phyloP scores from a whole-genome alignment of 371 early-diverging fungal species.

The Dinochytrium kinnereticum region DNA sequence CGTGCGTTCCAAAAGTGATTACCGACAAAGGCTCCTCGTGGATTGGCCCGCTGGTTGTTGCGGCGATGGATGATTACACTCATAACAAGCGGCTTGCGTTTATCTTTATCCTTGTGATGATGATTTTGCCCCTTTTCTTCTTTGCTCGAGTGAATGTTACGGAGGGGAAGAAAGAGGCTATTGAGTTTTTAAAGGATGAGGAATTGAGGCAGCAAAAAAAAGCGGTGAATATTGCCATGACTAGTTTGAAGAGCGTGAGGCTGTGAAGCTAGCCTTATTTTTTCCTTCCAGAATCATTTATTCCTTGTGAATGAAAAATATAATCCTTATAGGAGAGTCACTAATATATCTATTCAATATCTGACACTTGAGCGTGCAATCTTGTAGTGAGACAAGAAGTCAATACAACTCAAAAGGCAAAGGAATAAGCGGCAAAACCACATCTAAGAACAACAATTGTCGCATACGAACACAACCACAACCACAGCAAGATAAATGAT shows the following conservation, averaged over 20 bases:
- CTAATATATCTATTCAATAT: no score
- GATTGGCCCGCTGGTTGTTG: constrained; percentile 68
- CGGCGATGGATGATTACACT: constrained; percentile 54
- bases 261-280: no score
- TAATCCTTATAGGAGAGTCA: no score
- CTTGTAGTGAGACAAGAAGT: no score
- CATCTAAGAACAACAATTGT: no score
- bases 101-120: constrained; percentile 51
- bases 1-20: constrained; percentile 34
- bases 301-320: no score
- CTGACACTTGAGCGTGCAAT: no score
- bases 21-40: constrained; percentile 70
- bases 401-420: no score
- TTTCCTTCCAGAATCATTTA: no score
- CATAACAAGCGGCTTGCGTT: constrained; percentile 25
- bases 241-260: not conserved
- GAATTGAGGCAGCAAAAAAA: not conserved
- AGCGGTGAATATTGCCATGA: not conserved
- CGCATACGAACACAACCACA: no score
- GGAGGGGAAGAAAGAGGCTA: constrained; percentile 57
- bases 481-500: no score
- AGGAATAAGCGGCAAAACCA: no score
- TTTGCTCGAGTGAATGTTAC: constrained; percentile 54
- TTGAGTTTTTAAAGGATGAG: constrained; percentile 37
- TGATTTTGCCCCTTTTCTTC: constrained; percentile 50